Percentiles rank a stretch among this genome's conserved stretches.
phyloP scores from a whole-genome alignment of 225 moss, liverwort and hornwort species.

The Pseudisothecium myosuroides region DNA sequence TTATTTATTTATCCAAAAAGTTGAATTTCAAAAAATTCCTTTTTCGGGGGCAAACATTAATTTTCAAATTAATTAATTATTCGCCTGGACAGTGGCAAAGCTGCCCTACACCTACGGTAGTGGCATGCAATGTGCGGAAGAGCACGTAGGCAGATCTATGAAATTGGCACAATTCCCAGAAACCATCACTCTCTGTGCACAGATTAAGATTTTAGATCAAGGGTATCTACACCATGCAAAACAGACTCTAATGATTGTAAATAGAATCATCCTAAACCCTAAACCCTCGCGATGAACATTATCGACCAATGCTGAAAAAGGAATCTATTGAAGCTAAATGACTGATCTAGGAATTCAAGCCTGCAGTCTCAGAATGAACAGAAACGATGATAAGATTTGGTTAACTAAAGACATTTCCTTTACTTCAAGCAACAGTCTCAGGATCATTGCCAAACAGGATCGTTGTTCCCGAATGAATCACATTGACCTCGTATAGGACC shows the following conservation, averaged over 20 bases:
- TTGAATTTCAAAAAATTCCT: too few relatives aligned
- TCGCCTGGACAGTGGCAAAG: too few relatives aligned
- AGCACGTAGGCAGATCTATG: not conserved
- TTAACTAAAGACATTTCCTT: not conserved
- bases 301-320: not conserved
- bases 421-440: not conserved
- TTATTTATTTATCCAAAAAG: too few relatives aligned
- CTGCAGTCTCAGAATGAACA: not conserved
- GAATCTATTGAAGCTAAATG: not conserved
- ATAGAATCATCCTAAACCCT: not conserved
- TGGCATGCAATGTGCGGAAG: not conserved
- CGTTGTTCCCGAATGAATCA: not conserved
- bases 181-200: not conserved
- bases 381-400: not conserved
- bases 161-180: not conserved
- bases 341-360: too few relatives aligned
- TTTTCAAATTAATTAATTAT: too few relatives aligned
- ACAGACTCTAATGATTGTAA: not conserved
- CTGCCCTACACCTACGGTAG: too few relatives aligned
- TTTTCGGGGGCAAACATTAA: too few relatives aligned
- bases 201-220: not conserved
- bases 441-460: not conserved
- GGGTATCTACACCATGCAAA: not conserved
- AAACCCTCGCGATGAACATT: not conserved
- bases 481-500: not conserved